phyloP scores from a whole-genome alignment of 768 basidiomycete species.

The Clitopilus passeckerianus region DNA sequence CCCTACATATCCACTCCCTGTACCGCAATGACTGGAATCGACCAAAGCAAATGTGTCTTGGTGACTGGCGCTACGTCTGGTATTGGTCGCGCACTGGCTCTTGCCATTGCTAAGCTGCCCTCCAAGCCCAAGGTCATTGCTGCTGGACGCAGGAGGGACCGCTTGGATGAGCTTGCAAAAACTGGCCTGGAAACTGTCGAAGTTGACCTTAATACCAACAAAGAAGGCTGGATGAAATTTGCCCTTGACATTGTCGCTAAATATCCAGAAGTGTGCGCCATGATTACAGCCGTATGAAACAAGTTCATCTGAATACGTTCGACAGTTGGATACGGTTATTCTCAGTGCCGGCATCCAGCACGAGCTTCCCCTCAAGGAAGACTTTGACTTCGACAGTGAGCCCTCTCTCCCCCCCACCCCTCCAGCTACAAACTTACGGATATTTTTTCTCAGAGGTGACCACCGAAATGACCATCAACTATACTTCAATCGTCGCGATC shows the following conservation, averaged over 20 bases:
- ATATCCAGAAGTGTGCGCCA: constrained; percentile 40
- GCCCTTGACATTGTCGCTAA: constrained; percentile 34
- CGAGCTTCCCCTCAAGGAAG: constrained; percentile 38
- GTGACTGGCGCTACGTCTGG: constrained; percentile 12
- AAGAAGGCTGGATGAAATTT: constrained; percentile 31
- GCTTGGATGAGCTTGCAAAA: constrained; percentile 43
- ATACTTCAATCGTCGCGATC: constrained; percentile 42
- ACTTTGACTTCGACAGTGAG: constrained; percentile 36
- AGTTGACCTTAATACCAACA: constrained; percentile 38
- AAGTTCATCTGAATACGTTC: background rate
- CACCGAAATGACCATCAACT: constrained; percentile 51
- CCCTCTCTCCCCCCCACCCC: background rate
- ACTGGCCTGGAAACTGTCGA: constrained; percentile 34
- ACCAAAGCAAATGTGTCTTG: constrained; percentile 17
- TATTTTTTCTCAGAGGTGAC: constrained; percentile 27
- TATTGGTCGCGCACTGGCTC: constrained; percentile 46
- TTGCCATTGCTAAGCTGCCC: constrained; percentile 40
- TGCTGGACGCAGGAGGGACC: constrained; percentile 45
- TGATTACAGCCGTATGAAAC: background rate
- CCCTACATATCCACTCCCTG: too few species aligned
- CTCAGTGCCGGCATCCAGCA: constrained; percentile 52
- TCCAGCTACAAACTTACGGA: background rate
- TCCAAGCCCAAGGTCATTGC: constrained; percentile 46
- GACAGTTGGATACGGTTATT: constrained; percentile 51
- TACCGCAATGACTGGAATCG: constrained; percentile 6